Base-by-base conservation (phyloP, 1,284 basidiomycete species). In the Trametes versicolor region DNA sequence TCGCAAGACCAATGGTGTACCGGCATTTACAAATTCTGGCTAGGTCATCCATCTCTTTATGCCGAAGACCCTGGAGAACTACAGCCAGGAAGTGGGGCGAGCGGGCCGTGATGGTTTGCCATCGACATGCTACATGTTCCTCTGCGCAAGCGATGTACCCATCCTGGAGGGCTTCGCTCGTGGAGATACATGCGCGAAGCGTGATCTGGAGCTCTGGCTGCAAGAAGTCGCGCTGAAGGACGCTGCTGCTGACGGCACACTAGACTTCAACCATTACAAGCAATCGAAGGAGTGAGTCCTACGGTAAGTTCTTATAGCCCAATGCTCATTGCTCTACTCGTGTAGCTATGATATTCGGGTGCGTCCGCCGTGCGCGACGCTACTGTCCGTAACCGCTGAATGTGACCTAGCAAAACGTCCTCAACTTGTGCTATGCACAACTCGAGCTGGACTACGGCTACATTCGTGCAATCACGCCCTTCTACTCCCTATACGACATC, bases 11-110 rank as follows among this genome's bases (percentile, higher is more conserved):
- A 12, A n/a, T 6, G 5, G 4, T 47, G 19, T 21, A 1, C 21
- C 4, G 12, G 19, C 19, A 12, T 4, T 6, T 17, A 13, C 36
- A 58, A 13, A 58, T n/a, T 29, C 37, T 37, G 23, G 25, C 2
- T 57, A 86, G 89, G 90, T 93, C 59, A 84, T 92, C 41, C 91
- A 93, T 73, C 82, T 92, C 62, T 84, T 85, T 57, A 79, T 92
- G 65, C 89, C 91, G 2, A 85, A 88, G 66, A 89, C 88, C 0
- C 76, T 93, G 17, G 90, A 92, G 71, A 76, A 80, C 65, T 82
- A 91, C 72, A 90, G 88, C 63, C 91, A 94, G 75, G 92, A 94
- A 76, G 91, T 92, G 0, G 92, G 92, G 6, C 82, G 92, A 65
- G 92, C 91, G 0, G 92, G 91, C 1, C 82, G 92, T 63, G 92